Percentiles rank a stretch among this genome's conserved stretches.
These are phyloP conservation scores for Candida peoriensis DNA, from an alignment of 805 yeast species.

Conservation along the genomic window DNA sequence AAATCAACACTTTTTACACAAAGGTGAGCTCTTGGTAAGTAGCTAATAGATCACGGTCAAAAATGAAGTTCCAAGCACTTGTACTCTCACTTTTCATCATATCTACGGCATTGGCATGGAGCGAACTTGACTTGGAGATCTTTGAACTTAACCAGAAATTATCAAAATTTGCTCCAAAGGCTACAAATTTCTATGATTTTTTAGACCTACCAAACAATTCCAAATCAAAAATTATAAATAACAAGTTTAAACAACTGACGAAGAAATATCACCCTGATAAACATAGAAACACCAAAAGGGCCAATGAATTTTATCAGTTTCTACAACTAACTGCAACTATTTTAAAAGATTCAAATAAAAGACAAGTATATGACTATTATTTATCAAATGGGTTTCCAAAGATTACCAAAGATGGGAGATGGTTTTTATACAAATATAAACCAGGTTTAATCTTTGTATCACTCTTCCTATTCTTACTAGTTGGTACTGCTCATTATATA, in stretches of 20 bases:
- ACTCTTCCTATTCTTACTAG: slow-evolving; percentile 42
- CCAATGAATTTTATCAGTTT: slow-evolving; percentile 62
- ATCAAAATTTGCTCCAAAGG: slow-evolving; percentile 23
- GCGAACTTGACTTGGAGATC: slow-evolving; percentile 73
- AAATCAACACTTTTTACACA: not conserved
- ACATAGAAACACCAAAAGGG: slow-evolving; percentile 30
- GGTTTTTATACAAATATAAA: slow-evolving; percentile 60
- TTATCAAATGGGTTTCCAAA: slow-evolving; percentile 79
- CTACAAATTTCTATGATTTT: slow-evolving; percentile 28
- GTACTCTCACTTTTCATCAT: slow-evolving; percentile 13
- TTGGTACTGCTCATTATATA: slow-evolving; percentile 54
- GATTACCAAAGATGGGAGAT: slow-evolving; percentile 54
- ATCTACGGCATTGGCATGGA: slow-evolving; percentile 39
- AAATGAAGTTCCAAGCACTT: slow-evolving; percentile 14
- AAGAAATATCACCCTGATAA: slow-evolving; percentile 86
- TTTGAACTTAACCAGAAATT: slow-evolving; percentile 67
- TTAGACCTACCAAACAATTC: slow-evolving; percentile 21
- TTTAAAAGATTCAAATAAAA: slow-evolving; percentile 44
- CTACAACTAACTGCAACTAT: slow-evolving; percentile 74
- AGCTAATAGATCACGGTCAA: no score
- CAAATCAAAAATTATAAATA: slow-evolving; percentile 47
- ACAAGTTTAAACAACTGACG: slow-evolving; percentile 67
- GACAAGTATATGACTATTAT: slow-evolving; percentile 81
- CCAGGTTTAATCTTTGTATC: slow-evolving; percentile 57
- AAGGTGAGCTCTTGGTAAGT: no score